Evolutionary conservation across 306 rosid species (phyloP).

Genomic region (Vachellia pachyceras): DNA sequence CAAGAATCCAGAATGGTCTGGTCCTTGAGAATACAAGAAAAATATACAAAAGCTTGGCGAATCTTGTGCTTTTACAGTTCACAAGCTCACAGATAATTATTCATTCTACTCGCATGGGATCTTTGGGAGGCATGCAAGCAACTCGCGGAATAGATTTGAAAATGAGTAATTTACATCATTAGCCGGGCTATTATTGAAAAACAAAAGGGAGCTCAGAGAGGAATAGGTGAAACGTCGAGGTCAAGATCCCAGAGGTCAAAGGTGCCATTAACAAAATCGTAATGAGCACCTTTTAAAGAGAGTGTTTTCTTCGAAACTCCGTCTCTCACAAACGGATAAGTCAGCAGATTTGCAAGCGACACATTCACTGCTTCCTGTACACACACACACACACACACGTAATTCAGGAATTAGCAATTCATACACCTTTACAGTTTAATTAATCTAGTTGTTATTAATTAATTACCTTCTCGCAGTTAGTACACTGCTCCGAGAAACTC

Average conservation of each 20-base stretch:
- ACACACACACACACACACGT: not conserved
- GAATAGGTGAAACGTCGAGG: constrained; percentile 53
- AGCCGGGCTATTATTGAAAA: not conserved
- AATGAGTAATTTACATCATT: not conserved
- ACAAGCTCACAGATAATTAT: constrained; percentile 31
- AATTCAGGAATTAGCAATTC: not conserved
- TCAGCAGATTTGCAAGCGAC: constrained; percentile 81
- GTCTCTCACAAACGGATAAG: constrained; percentile 85
- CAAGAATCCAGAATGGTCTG: not conserved
- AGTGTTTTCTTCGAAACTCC: constrained; percentile 57
- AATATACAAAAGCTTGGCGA: not conserved
- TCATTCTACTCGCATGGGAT: not conserved
- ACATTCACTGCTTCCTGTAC: constrained; percentile 96
- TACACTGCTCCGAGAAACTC: constrained; percentile 75
- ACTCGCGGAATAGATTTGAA: not conserved
- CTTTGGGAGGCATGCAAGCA: not conserved
- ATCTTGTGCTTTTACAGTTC: not conserved
- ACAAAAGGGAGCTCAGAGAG: constrained; percentile 9
- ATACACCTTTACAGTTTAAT: not conserved
- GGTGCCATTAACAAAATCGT: constrained; percentile 72
- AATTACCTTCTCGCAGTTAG: constrained; percentile 80
- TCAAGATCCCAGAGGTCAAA: constrained; percentile 90
- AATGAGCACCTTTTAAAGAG: constrained; percentile 82
- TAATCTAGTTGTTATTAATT: not conserved
- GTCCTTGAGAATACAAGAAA: not conserved